Conservation (phyloP, 306 rosid genomes). For the Quercus robur region DNA sequence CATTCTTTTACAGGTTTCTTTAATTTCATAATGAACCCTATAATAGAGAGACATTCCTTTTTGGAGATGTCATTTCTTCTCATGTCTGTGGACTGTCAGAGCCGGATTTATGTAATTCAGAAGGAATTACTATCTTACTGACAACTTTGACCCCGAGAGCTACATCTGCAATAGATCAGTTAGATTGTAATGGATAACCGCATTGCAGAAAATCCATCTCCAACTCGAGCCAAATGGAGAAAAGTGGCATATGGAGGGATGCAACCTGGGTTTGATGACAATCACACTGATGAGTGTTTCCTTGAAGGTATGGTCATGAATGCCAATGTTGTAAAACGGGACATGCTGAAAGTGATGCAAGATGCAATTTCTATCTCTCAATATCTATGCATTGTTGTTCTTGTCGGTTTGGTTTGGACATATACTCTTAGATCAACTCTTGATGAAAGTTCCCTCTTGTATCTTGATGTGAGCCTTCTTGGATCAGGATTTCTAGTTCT, state of each 20-base stretch:
- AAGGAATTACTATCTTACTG: background rate
- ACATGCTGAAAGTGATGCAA: constrained; percentile 77
- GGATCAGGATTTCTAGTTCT: constrained; percentile 70
- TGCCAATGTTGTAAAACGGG: constrained; percentile 82
- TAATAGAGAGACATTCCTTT: background rate
- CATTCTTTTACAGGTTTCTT: background rate
- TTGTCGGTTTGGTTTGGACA: constrained; percentile 83
- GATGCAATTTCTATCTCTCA: constrained; percentile 87
- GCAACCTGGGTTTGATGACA: constrained; percentile 91
- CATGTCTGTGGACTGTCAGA: background rate
- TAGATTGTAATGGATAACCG: constrained; percentile 34
- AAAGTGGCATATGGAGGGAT: constrained; percentile 95
- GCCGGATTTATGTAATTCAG: constrained; percentile 8
- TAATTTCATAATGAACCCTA: background rate
- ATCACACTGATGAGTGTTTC: constrained; percentile 77
- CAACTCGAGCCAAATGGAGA: constrained; percentile 58
- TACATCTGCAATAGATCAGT: constrained; percentile 11
- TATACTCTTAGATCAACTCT: constrained; percentile 63
- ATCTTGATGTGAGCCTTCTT: constrained; percentile 70
- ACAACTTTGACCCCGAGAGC: background rate
- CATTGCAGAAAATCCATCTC: constrained; percentile 26
- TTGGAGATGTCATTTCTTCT: background rate
- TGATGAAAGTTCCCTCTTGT: constrained; percentile 63
- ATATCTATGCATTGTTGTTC: constrained; percentile 80
- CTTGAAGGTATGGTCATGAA: constrained; percentile 92